These are phyloP conservation scores for Colletotrichum sp. DNA, from an alignment of 2,329 filamentous ascomycete species.

Conservation along the genomic window DNA sequence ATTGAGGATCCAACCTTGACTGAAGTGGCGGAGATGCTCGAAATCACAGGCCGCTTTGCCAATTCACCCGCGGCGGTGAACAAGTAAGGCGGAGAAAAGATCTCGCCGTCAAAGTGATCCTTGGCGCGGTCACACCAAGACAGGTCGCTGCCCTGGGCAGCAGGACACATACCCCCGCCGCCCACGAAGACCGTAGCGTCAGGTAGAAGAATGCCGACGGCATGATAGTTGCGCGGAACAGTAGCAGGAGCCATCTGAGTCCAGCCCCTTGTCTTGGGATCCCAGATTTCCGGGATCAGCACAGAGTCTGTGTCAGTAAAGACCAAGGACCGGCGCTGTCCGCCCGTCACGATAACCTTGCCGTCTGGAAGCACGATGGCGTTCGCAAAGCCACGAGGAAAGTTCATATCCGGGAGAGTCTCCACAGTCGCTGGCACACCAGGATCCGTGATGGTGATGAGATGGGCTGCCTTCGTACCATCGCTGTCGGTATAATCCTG, in stretches of 20 bases:
- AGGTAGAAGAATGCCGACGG: not conserved
- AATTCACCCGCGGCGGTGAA: not conserved
- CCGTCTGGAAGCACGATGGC: not conserved
- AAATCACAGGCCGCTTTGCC: not conserved
- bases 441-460: constrained; percentile 51
- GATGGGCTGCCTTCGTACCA: constrained; percentile 48
- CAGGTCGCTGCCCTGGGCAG: not conserved
- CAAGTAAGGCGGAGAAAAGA: not conserved
- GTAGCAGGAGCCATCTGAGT: not conserved
- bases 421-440: constrained; percentile 26
- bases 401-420: not conserved
- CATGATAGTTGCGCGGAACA: not conserved
- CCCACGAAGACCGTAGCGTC: not conserved
- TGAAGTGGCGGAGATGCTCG: not conserved
- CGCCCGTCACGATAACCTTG: not conserved
- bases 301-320: not conserved
- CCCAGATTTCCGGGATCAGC: not conserved
- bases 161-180: not conserved
- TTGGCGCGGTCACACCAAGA: not conserved
- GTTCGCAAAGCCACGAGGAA: not conserved
- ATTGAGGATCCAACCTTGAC: not conserved
- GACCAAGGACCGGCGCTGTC: not conserved
- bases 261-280: not conserved
- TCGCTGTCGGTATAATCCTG: constrained; percentile 46
- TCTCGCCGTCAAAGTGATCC: not conserved